phyloP scores from a whole-genome alignment of 306 rosid species.

The Cyclanthera cordifolia region DNA sequence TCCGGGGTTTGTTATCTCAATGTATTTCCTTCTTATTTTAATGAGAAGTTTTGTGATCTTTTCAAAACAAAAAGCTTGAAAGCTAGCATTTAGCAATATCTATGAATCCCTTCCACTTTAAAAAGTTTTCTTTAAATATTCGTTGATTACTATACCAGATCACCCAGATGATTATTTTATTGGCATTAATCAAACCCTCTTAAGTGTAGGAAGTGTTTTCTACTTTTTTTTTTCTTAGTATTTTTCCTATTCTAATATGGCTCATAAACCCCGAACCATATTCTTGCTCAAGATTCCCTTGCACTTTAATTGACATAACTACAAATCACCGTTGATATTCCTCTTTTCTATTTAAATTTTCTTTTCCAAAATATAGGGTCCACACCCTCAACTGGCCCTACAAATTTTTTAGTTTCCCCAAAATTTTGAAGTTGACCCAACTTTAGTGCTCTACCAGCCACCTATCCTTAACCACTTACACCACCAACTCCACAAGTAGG shows the following conservation, averaged over 20 bases:
- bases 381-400: background rate
- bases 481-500: background rate
- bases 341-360: background rate
- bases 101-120: background rate
- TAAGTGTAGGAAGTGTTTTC: background rate
- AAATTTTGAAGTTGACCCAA: background rate
- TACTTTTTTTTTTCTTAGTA: background rate
- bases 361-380: background rate
- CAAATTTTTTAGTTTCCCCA: background rate
- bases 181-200: background rate
- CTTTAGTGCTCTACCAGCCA: slow-evolving; percentile 1
- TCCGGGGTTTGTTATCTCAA: no score
- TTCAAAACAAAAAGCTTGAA: no score
- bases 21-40: no score
- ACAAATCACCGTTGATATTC: background rate
- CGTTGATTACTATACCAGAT: background rate
- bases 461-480: background rate
- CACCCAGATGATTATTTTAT: background rate
- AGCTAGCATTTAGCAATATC: background rate
- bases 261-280: no score
- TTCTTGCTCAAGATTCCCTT: background rate
- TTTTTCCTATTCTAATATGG: background rate
- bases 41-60: no score
- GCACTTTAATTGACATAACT: background rate
- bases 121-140: background rate